Evolutionary conservation across 116 monocot species (phyloP).

Genomic region (Iris pallida): DNA sequence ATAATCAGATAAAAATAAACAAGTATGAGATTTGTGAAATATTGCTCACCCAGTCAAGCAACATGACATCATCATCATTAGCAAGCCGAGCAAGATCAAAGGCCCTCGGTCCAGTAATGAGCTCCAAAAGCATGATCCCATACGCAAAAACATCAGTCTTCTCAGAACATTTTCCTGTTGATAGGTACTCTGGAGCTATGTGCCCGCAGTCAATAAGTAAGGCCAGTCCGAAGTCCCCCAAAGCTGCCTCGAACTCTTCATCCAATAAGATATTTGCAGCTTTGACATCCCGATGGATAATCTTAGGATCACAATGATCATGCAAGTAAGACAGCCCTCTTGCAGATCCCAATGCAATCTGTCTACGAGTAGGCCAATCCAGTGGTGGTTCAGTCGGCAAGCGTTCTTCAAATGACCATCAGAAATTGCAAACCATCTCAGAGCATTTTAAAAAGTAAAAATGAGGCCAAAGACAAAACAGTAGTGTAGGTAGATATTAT

Average conservation of each 20-base stretch:
- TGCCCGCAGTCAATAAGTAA: conserved; percentile 59
- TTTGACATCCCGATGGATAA: conserved; percentile 62
- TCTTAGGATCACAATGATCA: conserved; percentile 63
- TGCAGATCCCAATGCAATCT: conserved; percentile 17
- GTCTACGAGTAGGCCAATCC: too few species aligned
- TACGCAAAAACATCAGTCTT: conserved; percentile 70
- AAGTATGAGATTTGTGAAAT: background rate
- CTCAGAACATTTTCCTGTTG: conserved; percentile 58
- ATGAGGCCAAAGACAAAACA: too few species aligned
- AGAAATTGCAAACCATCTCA: too few species aligned
- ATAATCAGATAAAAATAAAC: background rate
- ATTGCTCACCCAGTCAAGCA: conserved; percentile 29
- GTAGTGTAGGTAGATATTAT: too few species aligned
- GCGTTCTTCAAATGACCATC: too few species aligned
- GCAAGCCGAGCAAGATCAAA: conserved; percentile 73
- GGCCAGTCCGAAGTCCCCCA: conserved; percentile 56
- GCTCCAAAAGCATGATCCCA: conserved; percentile 64
- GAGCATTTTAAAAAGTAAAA: too few species aligned
- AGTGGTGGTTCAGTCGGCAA: too few species aligned
- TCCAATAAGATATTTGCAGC: conserved; percentile 64
- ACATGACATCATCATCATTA: conserved; percentile 73
- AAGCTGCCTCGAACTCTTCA: conserved; percentile 64
- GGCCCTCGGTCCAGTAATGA: conserved; percentile 60
- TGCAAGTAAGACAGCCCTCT: conserved; percentile 62
- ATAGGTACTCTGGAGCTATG: conserved; percentile 9